Conservation (phyloP, 257 asterid genomes). For the Mitragyna speciosa region DNA sequence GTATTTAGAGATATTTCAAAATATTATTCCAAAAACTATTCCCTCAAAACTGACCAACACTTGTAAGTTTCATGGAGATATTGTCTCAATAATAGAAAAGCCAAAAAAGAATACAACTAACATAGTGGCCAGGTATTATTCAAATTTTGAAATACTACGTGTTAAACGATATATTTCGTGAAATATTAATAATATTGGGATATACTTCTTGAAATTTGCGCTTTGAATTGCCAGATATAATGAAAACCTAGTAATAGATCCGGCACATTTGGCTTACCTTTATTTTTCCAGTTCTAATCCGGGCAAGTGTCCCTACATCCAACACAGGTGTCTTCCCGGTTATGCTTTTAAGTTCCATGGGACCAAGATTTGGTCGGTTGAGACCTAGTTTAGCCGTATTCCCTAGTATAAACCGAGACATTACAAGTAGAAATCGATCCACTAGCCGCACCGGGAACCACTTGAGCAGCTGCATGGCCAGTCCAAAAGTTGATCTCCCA, state of each 20-base stretch:
- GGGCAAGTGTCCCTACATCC: constrained; percentile 37
- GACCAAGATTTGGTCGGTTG: constrained; percentile 36
- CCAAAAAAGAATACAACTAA: not conserved
- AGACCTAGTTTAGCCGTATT: constrained; percentile 32
- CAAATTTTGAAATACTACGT: not conserved
- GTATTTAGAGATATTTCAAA: no score
- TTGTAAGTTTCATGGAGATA: no score
- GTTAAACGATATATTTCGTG: not conserved
- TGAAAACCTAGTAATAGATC: not conserved
- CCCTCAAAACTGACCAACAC: no score
- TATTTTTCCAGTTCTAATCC: constrained; percentile 28
- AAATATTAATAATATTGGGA: not conserved
- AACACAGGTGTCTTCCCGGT: constrained; percentile 42
- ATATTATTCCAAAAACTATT: no score
- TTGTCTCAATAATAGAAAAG: not conserved
- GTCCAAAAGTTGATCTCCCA: constrained; percentile 46
- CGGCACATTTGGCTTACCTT: constrained; percentile 24
- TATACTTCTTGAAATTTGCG: not conserved
- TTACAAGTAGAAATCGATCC: constrained; percentile 31
- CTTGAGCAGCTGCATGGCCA: constrained; percentile 38
- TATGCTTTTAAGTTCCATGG: constrained; percentile 30
- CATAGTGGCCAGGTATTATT: not conserved
- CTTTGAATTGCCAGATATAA: not conserved
- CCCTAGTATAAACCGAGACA: constrained; percentile 34
- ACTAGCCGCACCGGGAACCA: constrained; percentile 37